Evolutionary conservation across 371 early-diverging fungal genomes (phyloP).

Genomic region (Saksenaea vasiformis): DNA sequence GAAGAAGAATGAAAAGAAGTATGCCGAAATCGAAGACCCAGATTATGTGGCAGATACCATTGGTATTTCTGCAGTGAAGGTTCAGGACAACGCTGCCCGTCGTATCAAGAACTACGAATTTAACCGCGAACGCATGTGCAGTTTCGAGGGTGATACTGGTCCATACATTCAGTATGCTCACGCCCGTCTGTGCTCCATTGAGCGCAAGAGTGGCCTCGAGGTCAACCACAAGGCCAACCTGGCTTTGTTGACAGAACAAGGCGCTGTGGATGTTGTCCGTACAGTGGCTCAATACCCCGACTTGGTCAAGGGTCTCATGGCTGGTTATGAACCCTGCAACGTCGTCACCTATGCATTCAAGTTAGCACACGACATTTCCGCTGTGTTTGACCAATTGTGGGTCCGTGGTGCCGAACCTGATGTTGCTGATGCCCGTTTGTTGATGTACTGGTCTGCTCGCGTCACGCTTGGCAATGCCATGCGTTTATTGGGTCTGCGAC

Average conservation of each 20-base stretch:
- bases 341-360: conserved; percentile 93
- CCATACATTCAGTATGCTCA: conserved; percentile 99
- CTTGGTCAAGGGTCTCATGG: conserved; percentile 66
- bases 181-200: conserved; percentile 94
- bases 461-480: conserved; percentile 87
- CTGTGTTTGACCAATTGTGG: conserved; percentile 81
- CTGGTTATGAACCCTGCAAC: conserved; percentile 89
- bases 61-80: conserved; percentile 90
- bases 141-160: conserved; percentile 99
- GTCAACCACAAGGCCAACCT: conserved; percentile 67
- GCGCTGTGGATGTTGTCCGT: conserved; percentile 75
- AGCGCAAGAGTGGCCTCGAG: conserved; percentile 72
- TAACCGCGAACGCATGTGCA: conserved; percentile 94
- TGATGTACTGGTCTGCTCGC: conserved; percentile 76
- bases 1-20: conserved; percentile 86
- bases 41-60: conserved; percentile 79
- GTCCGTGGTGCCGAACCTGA: conserved; percentile 82
- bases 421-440: conserved; percentile 79
- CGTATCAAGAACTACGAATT: conserved; percentile 98
- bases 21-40: conserved; percentile 85
- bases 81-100: conserved; percentile 96
- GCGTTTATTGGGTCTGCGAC: conserved; percentile 75
- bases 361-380: conserved; percentile 84
- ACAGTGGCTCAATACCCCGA: conserved; percentile 93
- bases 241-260: conserved; percentile 71